Evolutionary conservation across 495 filamentous ascomycete genomes (phyloP).

Genomic region (Opeltia flavorubescens): DNA sequence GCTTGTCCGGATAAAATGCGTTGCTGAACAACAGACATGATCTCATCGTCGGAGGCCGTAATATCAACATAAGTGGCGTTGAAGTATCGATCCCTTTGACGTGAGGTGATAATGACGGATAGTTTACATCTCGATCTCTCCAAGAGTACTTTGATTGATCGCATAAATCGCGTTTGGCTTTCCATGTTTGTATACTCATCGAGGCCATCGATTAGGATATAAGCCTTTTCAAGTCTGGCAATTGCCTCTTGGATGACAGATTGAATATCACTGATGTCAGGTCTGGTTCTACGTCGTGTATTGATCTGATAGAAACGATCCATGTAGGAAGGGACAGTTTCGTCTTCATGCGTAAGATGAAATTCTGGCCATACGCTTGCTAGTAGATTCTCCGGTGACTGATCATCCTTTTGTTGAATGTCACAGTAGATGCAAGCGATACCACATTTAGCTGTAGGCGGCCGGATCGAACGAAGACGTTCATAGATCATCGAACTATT

Average conservation of each 20-base stretch:
- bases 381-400: slow-evolving; percentile 2
- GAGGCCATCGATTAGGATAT: slow-evolving; percentile 2
- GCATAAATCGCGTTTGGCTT: neutral
- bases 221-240: neutral
- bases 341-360: neutral
- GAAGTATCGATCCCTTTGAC: neutral
- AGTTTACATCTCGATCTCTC: neutral
- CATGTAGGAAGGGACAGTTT: neutral
- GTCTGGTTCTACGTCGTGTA: neutral
- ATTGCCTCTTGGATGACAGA: neutral
- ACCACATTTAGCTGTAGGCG: neutral
- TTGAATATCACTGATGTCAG: slow-evolving; percentile 3
- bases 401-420: neutral
- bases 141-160: neutral
- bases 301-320: neutral
- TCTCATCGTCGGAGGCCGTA: neutral
- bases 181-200: neutral
- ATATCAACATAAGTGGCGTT: neutral
- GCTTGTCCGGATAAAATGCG: neutral
- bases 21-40: neutral
- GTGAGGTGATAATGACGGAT: slow-evolving; percentile 2
- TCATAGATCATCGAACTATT: slow-evolving; percentile 1
- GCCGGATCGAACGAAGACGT: neutral
- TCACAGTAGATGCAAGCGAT: slow-evolving; percentile 5
- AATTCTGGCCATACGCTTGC: slow-evolving; percentile 2